phyloP scores from a whole-genome alignment of 305 asterid genomes.

The Fraxinus platypoda region DNA sequence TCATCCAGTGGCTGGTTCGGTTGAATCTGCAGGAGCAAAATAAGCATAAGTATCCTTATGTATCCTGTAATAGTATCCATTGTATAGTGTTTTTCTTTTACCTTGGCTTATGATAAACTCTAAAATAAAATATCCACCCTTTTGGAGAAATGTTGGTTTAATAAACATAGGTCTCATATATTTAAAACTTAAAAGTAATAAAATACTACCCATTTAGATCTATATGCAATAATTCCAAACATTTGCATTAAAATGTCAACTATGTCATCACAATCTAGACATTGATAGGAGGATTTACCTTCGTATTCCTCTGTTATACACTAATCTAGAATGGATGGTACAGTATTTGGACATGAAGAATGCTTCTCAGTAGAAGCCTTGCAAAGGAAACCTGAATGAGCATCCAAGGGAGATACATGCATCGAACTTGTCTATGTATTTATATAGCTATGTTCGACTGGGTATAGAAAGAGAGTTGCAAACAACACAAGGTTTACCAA shows the following conservation, averaged over 20 bases:
- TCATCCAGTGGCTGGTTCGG: conserved; percentile 95
- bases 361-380: conserved; percentile 8
- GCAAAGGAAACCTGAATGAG: conserved; percentile 8
- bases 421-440: background rate
- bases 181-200: background rate
- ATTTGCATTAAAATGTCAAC: background rate
- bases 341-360: background rate
- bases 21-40: conserved; percentile 60
- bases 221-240: background rate
- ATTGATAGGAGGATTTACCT: conserved; percentile 12
- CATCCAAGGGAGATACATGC: conserved; percentile 14
- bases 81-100: background rate
- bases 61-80: background rate
- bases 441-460: background rate
- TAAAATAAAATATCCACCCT: background rate
- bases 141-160: background rate
- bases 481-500: background rate
- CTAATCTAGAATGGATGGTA: background rate
- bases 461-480: background rate
- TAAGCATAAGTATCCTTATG: conserved; percentile 14
- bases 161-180: background rate
- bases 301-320: conserved; percentile 18
- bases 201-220: background rate
- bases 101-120: background rate
- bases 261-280: conserved; percentile 4